Base-by-base conservation (phyloP, 2,329 filamentous ascomycete species). In the Xylariaceae sp. region DNA sequence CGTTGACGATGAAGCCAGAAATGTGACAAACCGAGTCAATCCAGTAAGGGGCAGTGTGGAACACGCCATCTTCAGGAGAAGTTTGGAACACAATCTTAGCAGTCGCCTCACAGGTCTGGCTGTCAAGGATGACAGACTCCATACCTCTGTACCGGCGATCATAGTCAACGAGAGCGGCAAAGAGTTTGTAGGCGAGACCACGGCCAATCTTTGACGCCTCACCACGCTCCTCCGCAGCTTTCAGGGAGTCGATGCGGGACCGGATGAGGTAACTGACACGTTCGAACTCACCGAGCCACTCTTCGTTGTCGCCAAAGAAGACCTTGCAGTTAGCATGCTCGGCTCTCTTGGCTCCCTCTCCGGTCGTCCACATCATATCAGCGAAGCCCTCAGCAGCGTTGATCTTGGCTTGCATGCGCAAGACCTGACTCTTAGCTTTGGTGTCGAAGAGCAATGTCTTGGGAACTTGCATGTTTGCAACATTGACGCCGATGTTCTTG, bases 111-210 rank as follows among this genome's bases (percentile, higher is more conserved):
- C 77, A 76, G 34, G 80, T 79, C 13, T 82, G 75, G 64, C 77
- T 80, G 66, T 80, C 74, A 5, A 86, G 74, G 42, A 85, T 77
- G 5, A 86, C 81, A 57, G 83, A 80, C 45, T 84, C 77, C 74
- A 86, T 85, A 23, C 82, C 83, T 55, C 76, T 77, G 69, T 82
- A 87, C 44, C 76, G 75, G 7, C 68, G 71, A 13, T 77, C 74
- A 62, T 85, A 87, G 66, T 85, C 81, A 4, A 86, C 83, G 0
- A 86, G 73, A 48, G 80, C 78, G 9, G 72, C 67, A 66, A 84
- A 84, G 0, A 84, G 80, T 75, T 92, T 92, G 80, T 94, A 94
- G 11, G 88, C 87, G 76, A 92, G 83, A 39, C 88, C 88, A 30
- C 88, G 85, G 53, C 88, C 83, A 62, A 92, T 82, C 74, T 89